Evolutionary conservation across 306 rosid genomes (phyloP).

Genomic region (Aeschynomene evenia): DNA sequence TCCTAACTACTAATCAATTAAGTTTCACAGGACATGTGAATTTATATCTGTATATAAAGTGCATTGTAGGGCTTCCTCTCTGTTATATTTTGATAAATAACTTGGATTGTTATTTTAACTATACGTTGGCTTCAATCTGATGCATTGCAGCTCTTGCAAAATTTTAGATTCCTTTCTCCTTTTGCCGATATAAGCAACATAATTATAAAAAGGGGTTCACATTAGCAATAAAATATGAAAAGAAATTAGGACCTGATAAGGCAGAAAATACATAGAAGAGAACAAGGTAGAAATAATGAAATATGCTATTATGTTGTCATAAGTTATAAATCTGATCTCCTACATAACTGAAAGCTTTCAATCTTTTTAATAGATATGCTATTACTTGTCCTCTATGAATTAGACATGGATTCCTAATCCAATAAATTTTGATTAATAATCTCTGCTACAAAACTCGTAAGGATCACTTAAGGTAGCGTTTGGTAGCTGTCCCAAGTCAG

Average conservation of each 20-base stretch:
- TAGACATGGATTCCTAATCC: slow-evolving; percentile 4
- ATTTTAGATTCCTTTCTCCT: background rate
- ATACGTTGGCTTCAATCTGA: background rate
- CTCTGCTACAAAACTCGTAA: background rate
- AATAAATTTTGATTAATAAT: background rate
- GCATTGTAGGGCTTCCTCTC: background rate
- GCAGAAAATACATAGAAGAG: background rate
- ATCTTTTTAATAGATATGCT: background rate
- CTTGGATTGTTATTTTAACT: background rate
- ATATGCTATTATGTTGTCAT: background rate
- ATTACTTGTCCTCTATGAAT: background rate
- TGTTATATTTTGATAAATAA: background rate
- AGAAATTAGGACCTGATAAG: background rate
- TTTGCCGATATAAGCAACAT: background rate
- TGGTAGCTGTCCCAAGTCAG: too few species aligned
- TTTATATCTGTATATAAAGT: background rate
- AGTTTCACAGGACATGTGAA: background rate
- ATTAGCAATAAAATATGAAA: background rate
- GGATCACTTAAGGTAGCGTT: too few species aligned
- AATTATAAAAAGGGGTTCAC: background rate
- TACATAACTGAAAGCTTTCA: background rate
- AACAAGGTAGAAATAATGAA: background rate
- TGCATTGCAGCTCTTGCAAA: background rate
- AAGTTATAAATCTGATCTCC: background rate
- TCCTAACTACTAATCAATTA: background rate